Evolutionary conservation across 2,329 filamentous ascomycete genomes (phyloP), one percentile per base, ranked within the genome.

Genomic region (Ascochyta lentis): DNA sequence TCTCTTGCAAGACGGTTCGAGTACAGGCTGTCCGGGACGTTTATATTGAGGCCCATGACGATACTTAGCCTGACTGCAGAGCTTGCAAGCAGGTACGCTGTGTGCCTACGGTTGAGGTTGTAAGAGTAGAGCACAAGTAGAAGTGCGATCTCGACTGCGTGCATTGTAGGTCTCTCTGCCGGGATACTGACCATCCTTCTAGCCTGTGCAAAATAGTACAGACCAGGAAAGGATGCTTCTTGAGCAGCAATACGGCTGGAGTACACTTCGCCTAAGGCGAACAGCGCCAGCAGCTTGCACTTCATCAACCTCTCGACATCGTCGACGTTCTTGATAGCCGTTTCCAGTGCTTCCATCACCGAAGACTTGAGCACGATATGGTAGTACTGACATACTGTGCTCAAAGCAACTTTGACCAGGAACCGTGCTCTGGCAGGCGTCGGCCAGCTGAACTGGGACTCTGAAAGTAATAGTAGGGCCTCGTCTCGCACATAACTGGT

Each of bases 211-310:
- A 79, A 82, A 39, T 81, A 82, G 0, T 61, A 56, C 47, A 81
- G 64, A 0, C 80, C 80, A 0, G 80, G 80, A 46, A 81, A 79
- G 1, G 70, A 63, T 9, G 65, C 61, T 7, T 71, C 72, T 0
- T 71, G 54, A 2, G 74, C 54, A 4, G 61, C 72, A 3, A 75
- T 72, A n/a, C 78, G 67, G 0, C 74, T 76, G 0, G 79, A 80
- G 27, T 80, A 81, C 29, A 78, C 74, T 54, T 81, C 79, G 0
- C 80, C 80, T 6, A 82, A 70, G 0, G 80, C 80, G 56, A 82
- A 79, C 3, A 81, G 40, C 0, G 76, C 78, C 69, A 77, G 79
- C 0, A 81, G 52, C 41, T 80, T 80, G 58, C 77, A 78, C 12
- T 70, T 73, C 0, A 72, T 54, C 0, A 79, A 56, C 0, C 70